A percentile compares a stretch with the other conserved stretches of the same genome.
Evolutionary conservation across 306 rosid species (phyloP).

Genomic region (Cucurbita ficifolia): DNA sequence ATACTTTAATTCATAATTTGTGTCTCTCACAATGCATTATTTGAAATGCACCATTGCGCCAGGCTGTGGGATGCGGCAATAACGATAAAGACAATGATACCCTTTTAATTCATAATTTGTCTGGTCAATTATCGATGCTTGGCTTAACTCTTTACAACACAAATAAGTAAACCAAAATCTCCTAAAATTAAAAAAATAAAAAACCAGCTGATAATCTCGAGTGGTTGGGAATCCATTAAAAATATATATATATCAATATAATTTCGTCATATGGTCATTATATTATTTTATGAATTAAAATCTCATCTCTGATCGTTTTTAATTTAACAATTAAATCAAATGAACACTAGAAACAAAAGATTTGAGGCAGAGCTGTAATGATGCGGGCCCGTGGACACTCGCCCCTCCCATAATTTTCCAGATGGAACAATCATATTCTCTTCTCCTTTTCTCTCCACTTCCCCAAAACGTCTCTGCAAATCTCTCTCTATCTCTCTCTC

Average conservation of each 20-base stretch:
- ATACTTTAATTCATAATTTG: too few relatives aligned
- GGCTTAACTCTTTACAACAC: too few relatives aligned
- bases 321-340: not conserved
- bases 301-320: too few relatives aligned
- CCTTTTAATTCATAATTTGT: not conserved
- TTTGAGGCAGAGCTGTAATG: not conserved
- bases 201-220: too few relatives aligned
- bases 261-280: not conserved
- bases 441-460: not conserved
- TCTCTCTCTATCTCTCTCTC: not conserved
- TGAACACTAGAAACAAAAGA: not conserved
- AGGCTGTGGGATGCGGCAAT: not conserved
- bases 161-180: too few relatives aligned
- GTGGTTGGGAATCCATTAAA: not conserved
- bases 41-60: not conserved
- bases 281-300: not conserved
- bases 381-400: conserved; percentile 1
- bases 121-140: not conserved
- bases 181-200: too few relatives aligned
- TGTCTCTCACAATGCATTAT: not conserved
- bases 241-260: not conserved
- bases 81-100: not conserved
- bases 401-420: not conserved
- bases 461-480: not conserved
- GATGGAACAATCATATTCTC: not conserved